These are phyloP conservation scores for Furcasterigmium furcatum DNA, from an alignment of 2,329 filamentous ascomycete genomes.

Conservation along the genomic window DNA sequence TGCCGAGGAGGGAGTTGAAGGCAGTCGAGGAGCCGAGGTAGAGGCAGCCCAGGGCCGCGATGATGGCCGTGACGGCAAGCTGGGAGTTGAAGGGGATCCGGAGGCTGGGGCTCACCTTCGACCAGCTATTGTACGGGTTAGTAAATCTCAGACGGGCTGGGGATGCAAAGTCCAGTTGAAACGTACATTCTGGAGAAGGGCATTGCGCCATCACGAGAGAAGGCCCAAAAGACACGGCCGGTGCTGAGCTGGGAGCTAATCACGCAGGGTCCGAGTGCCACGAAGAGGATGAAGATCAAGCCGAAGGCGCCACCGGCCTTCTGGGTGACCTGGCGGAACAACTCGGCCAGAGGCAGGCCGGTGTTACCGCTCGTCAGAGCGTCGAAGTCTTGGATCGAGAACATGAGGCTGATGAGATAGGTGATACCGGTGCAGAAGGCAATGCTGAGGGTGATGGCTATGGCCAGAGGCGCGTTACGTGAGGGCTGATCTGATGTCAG, in stretches of 20 bases:
- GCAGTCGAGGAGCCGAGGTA: slow-evolving; percentile 39
- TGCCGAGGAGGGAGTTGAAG: slow-evolving; percentile 37
- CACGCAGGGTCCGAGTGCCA: slow-evolving; percentile 37
- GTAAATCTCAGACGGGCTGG: not conserved
- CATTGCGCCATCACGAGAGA: slow-evolving; percentile 38
- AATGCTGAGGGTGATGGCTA: slow-evolving; percentile 42
- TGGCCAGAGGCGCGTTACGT: slow-evolving; percentile 32
- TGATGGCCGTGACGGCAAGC: slow-evolving; percentile 24
- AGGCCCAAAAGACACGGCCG: slow-evolving; percentile 35
- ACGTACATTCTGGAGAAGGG: slow-evolving; percentile 27
- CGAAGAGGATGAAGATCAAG: slow-evolving; percentile 35
- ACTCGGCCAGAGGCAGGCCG: slow-evolving; percentile 39
- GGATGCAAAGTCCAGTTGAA: slow-evolving; percentile 14
- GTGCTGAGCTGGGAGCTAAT: slow-evolving; percentile 29
- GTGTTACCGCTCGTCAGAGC: slow-evolving; percentile 37
- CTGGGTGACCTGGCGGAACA: slow-evolving; percentile 39
- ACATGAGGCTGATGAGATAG: slow-evolving; percentile 50
- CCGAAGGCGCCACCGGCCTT: slow-evolving; percentile 37
- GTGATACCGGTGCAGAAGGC: slow-evolving; percentile 45
- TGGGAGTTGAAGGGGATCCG: slow-evolving; percentile 35
- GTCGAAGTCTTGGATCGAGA: slow-evolving; percentile 43
- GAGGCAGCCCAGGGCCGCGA: slow-evolving; percentile 34
- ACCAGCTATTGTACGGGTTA: slow-evolving; percentile 23
- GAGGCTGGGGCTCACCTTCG: slow-evolving; percentile 27
- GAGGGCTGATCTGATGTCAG: slow-evolving; percentile 19